phyloP scores from a whole-genome alignment of 441 rosid species.

The Biscutella laevigata region DNA sequence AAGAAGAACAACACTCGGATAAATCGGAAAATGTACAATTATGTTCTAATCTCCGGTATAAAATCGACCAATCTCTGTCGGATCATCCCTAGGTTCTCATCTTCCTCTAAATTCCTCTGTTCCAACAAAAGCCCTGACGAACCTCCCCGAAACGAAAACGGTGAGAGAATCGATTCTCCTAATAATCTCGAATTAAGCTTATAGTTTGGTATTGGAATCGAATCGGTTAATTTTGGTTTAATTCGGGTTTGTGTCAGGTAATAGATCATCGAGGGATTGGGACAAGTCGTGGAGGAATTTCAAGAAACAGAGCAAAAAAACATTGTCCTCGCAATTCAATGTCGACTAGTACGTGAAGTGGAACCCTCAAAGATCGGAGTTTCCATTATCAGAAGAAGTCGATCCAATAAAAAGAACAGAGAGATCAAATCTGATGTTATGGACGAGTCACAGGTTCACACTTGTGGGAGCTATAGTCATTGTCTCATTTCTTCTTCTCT shows the following conservation, averaged over 20 bases:
- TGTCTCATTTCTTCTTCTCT: constrained; percentile 60
- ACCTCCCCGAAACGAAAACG: constrained; percentile 36
- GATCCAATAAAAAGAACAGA: constrained; percentile 90
- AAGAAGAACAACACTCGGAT: neutral
- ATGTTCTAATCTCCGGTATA: constrained; percentile 25
- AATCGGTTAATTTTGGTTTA: neutral
- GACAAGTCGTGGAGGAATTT: constrained; percentile 84
- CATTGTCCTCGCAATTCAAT: constrained; percentile 50
- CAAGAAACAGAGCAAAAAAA: constrained; percentile 73
- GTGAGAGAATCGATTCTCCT: constrained; percentile 25
- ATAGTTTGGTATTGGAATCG: no score
- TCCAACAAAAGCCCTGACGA: constrained; percentile 36
- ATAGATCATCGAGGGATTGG: constrained; percentile 58
- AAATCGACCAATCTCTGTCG: constrained; percentile 22
- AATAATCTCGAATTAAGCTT: no score
- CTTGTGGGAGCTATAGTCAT: constrained; percentile 56
- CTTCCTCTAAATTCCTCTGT: constrained; percentile 32
- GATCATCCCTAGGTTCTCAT: constrained; percentile 13
- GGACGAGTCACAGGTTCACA: constrained; percentile 80
- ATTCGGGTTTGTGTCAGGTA: constrained; percentile 3
- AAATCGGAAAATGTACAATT: constrained; percentile 40
- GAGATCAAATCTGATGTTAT: constrained; percentile 67
- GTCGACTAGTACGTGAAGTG: constrained; percentile 74
- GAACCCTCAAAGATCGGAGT: constrained; percentile 70
- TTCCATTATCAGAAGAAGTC: constrained; percentile 73